Evolutionary conservation across 2,329 filamentous ascomycete genomes (phyloP).

Genomic region (Ophiocordyceps camponoti-leonardi): DNA sequence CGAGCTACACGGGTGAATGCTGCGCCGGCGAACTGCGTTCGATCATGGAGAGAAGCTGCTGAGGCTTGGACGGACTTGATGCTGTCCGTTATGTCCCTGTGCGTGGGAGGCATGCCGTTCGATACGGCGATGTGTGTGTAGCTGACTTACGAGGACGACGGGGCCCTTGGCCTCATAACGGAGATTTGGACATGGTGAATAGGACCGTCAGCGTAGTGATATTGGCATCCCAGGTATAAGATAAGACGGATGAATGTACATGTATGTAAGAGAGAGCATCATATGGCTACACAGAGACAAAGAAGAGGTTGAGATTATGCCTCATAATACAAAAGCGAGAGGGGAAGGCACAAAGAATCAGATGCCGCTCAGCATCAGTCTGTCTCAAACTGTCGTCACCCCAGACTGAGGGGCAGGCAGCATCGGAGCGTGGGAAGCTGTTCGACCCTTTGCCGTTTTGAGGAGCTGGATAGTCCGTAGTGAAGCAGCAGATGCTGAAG

Average conservation of each 20-base stretch:
- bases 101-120: background rate
- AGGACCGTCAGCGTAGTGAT: background rate
- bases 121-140: background rate
- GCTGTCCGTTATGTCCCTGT: background rate
- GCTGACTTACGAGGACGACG: background rate
- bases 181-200: background rate
- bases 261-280: background rate
- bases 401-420: background rate
- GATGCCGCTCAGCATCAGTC: background rate
- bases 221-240: background rate
- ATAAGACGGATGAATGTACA: background rate
- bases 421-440: background rate
- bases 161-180: background rate
- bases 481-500: background rate
- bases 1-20: background rate
- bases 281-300: too few relatives aligned
- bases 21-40: background rate
- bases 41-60: background rate
- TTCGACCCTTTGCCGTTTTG: background rate
- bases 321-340: background rate
- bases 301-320: background rate
- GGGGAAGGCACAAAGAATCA: too few relatives aligned
- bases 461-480: background rate
- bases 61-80: background rate
- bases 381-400: background rate